Conservation (phyloP, 495 filamentous ascomycete species). For the Aspergillus coremiiformis region DNA sequence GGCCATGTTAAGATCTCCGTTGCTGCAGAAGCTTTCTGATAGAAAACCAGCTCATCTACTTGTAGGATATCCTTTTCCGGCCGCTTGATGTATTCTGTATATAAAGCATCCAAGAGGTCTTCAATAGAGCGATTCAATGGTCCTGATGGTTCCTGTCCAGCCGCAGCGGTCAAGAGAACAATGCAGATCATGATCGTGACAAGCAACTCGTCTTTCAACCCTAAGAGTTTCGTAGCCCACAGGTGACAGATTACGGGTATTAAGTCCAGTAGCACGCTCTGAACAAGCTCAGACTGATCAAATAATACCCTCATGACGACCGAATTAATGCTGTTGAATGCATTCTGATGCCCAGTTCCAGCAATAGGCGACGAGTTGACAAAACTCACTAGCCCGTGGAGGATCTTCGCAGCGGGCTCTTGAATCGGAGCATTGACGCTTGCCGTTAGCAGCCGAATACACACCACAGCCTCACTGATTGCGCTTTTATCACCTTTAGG, state of each 20-base stretch:
- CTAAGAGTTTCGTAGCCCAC: slow-evolving; percentile 61
- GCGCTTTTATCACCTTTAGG: slow-evolving; percentile 25
- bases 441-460: slow-evolving; percentile 57
- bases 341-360: slow-evolving; percentile 57
- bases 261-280: slow-evolving; percentile 48
- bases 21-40: slow-evolving; percentile 19
- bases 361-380: slow-evolving; percentile 53
- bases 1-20: slow-evolving; percentile 27
- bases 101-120: slow-evolving; percentile 53
- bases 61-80: slow-evolving; percentile 66
- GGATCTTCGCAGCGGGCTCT: slow-evolving; percentile 48
- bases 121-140: slow-evolving; percentile 32
- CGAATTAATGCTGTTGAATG: slow-evolving; percentile 68
- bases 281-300: slow-evolving; percentile 57
- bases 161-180: slow-evolving; percentile 23
- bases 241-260: slow-evolving; percentile 63
- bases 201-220: slow-evolving; percentile 63
- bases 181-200: slow-evolving; percentile 59
- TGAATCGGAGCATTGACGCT: slow-evolving; percentile 66
- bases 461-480: slow-evolving; percentile 54
- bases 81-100: slow-evolving; percentile 65
- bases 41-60: slow-evolving; percentile 63
- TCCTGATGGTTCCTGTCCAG: slow-evolving; percentile 25
- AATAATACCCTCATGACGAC: slow-evolving; percentile 57
- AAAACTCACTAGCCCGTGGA: slow-evolving; percentile 52